phyloP scores from a whole-genome alignment of 163 green algal genomes.

The Chlorella variabilis region DNA sequence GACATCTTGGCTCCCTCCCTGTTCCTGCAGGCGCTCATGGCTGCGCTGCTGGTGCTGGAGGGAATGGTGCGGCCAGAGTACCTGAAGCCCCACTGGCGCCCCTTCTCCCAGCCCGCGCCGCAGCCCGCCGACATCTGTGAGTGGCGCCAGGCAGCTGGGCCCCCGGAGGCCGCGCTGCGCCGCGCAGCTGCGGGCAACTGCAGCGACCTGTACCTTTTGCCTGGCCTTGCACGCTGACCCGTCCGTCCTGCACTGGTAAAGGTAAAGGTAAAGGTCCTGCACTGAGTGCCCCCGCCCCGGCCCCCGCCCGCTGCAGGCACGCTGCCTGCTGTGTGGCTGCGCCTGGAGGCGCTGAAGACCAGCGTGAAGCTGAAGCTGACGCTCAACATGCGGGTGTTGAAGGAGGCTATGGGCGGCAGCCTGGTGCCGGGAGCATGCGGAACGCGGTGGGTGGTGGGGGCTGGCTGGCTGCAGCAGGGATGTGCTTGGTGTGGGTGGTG shows the following conservation, averaged over 20 bases:
- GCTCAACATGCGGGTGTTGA: conserved; percentile 7
- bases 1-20: background rate
- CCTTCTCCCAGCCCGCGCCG: conserved; percentile 39
- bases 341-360: conserved; percentile 43
- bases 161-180: too few relatives aligned
- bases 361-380: conserved; percentile 33
- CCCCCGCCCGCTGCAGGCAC: conserved; percentile 29
- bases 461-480: background rate
- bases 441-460: background rate
- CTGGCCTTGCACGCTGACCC: too few relatives aligned
- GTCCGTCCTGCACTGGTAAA: too few relatives aligned
- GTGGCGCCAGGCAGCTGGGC: too few relatives aligned
- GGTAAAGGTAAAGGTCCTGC: too few relatives aligned
- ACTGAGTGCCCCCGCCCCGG: too few relatives aligned
- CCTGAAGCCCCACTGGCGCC: conserved; percentile 53
- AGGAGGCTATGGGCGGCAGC: background rate
- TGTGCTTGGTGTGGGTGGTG: background rate
- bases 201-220: too few relatives aligned
- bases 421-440: background rate
- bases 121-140: conserved; percentile 25
- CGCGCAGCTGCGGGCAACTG: too few relatives aligned
- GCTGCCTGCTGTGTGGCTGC: conserved; percentile 41
- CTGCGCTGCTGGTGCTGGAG: conserved; percentile 42
- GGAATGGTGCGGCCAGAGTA: conserved; percentile 35
- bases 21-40: conserved; percentile 31